Base-by-base conservation (phyloP, 345 rosid species). In the Kandelia obovata region DNA sequence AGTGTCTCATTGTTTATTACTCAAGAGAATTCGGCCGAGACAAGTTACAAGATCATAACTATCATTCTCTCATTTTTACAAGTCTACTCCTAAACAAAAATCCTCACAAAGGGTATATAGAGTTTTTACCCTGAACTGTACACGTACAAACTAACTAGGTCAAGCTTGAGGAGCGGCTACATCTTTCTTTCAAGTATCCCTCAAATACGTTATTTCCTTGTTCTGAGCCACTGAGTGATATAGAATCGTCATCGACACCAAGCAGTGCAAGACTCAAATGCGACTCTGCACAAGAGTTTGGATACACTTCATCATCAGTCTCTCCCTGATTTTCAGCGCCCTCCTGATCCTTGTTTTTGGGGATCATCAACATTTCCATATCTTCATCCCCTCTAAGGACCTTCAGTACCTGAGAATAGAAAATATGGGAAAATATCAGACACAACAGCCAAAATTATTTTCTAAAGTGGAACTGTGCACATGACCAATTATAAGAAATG, bases 301-400 rank as follows among this genome's bases (percentile, higher is more conserved):
- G 95, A 75, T 92, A 88, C 58, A 92, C 99, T 79, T 95, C 97
- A 59, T 95, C 97, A 2, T 93, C 93, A 4, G 76, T 74, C 52
- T 69, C 78, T 23, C 84, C 91, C 35, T 80, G 79, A 67, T 80
- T 77, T 59, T 85, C 85, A 23, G 66, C 70, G 69, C 75, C 75
- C 61, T 61, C 81, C 10, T 56, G 65, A 11, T 64, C 65, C 49
- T 66, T 55, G 17, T 51, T 62, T 32, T 53, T 49, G 15, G 63
- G 69, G 47, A 16, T 66, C 15, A 17, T 47, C 80, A 78, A 77
- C 53, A 64, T 82, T 23, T 66, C 85, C 20, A 72, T 35, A 26
- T 77, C 78, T 16, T 71, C 56, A 31, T 88, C 91, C 52, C 88
- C 95, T 76, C 71, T 73, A 53, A 95, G 76, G 13, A 95, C 78